Base-by-base conservation (phyloP, 169 alveolate species). In the Cryptosporidium felis region DNA sequence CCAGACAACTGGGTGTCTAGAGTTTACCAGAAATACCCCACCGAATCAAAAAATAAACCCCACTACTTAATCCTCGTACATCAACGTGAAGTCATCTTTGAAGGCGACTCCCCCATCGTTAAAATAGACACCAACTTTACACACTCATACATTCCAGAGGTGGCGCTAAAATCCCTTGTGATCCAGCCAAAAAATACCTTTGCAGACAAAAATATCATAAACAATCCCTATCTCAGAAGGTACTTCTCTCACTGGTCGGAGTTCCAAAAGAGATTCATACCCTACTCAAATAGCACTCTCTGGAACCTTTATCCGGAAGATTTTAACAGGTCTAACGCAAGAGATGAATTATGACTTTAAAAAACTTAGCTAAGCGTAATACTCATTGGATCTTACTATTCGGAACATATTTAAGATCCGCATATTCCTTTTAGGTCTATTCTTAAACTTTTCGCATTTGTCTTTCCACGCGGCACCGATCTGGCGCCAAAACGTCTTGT, bases 1-100 rank as follows among this genome's bases (percentile, higher is more conserved):
- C 85, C 85, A 2, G 18, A 21, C 5, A 21, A 53, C 0, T 74
- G 85, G 85, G 36, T 23, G 26, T 30, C 51, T 36, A 12, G 18
- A 9, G 46, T 74, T 38, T 74, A 74, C 34, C 63, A 74, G 28
- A 74, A 53, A 49, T 74, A 74, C 30, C 59, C 85, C 14, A 3
- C 47, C 10, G 42, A 74, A 9, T 49, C 36, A 12, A 74, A 56
- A 30, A 30, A 53, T 18, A 74, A 3, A 8, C 85, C 85, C n/a
- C 85, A 74, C 85, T 74, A 74, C 28, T 14, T 74, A 34, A 5
- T 74, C 9, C 59, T 74, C 6, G n/a, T 74, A n/a, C 85, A 74
- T 18, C 63, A 74, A 34, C 10, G 46, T 14, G 45, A 63, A 3
- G 23, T 61, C 14, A 36, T 60, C 34, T 36, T 60, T 26, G n/a